These are phyloP conservation scores for Tetragonia tetragonoides DNA, from an alignment of 148 eudicot species.

Conservation along the genomic window DNA sequence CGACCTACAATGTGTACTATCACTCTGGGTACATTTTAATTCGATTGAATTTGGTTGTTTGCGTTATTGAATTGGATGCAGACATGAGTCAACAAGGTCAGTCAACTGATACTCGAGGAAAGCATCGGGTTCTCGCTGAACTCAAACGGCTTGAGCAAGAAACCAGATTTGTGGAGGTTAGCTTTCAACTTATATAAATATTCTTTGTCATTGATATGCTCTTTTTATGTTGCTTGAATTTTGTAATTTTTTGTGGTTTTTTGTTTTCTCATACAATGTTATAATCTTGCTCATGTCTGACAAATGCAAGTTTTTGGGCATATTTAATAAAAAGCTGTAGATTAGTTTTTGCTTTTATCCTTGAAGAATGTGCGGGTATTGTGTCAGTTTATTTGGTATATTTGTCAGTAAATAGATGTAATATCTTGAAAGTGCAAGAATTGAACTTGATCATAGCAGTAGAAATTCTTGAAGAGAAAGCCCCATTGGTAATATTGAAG, in stretches of 20 bases:
- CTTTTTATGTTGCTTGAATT: neutral
- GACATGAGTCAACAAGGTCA: conserved; percentile 41
- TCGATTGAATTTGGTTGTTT: neutral
- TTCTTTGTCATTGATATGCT: neutral
- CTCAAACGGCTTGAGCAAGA: conserved; percentile 84
- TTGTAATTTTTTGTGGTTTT: neutral
- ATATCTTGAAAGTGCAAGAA: neutral
- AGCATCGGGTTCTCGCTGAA: conserved; percentile 80
- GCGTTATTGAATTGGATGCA: conserved; percentile 15
- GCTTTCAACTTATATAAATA: neutral
- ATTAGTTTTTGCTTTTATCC: neutral
- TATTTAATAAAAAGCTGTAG: neutral
- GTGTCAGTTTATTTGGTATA: neutral
- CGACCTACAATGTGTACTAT: neutral
- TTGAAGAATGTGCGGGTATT: neutral
- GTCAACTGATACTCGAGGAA: conserved; percentile 60
- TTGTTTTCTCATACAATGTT: neutral
- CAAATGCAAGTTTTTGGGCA: neutral
- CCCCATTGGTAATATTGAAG: neutral
- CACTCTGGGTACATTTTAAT: conserved; percentile 5
- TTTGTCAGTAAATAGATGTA: neutral
- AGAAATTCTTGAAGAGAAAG: neutral
- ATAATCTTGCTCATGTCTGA: neutral
- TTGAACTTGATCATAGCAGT: neutral
- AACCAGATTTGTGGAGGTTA: conserved; percentile 59